Percentiles rank a stretch among this genome's conserved stretches.
phyloP scores from a whole-genome alignment of 257 asterid genomes.

The Ballota nigra region DNA sequence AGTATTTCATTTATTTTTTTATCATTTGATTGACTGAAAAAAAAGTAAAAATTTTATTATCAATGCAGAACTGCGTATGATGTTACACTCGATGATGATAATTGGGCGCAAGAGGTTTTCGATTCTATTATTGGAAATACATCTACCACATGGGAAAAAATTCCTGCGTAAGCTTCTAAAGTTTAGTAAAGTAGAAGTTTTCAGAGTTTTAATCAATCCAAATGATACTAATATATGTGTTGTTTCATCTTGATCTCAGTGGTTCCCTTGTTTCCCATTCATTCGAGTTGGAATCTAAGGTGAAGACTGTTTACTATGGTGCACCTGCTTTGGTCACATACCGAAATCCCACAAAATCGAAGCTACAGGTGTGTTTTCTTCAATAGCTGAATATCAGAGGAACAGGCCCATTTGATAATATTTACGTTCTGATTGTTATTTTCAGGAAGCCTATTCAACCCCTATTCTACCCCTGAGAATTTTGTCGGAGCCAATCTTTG shows the following conservation, averaged over 20 bases:
- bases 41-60: slow-evolving; percentile 10
- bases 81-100: slow-evolving; percentile 55
- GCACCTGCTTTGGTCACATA: slow-evolving; percentile 61
- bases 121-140: slow-evolving; percentile 55
- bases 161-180: slow-evolving; percentile 47
- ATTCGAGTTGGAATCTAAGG: slow-evolving; percentile 58
- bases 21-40: neutral
- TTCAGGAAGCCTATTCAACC: slow-evolving; percentile 68
- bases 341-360: slow-evolving; percentile 44
- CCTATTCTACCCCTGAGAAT: slow-evolving; percentile 52
- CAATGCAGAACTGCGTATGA: slow-evolving; percentile 57
- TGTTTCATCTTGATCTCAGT: slow-evolving; percentile 32
- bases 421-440: slow-evolving; percentile 5
- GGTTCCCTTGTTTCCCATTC: slow-evolving; percentile 66
- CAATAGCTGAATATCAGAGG: neutral
- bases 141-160: slow-evolving; percentile 55
- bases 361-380: slow-evolving; percentile 48
- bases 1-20: neutral
- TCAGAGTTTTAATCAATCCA: no score
- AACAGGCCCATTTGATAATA: neutral
- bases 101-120: slow-evolving; percentile 52
- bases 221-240: neutral
- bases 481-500: slow-evolving; percentile 35
- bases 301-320: slow-evolving; percentile 52
- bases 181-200: neutral